Percentiles rank a stretch among this genome's conserved stretches.
phyloP scores from a whole-genome alignment of 805 yeast species.

The Suhomyces tanzawaensis region DNA sequence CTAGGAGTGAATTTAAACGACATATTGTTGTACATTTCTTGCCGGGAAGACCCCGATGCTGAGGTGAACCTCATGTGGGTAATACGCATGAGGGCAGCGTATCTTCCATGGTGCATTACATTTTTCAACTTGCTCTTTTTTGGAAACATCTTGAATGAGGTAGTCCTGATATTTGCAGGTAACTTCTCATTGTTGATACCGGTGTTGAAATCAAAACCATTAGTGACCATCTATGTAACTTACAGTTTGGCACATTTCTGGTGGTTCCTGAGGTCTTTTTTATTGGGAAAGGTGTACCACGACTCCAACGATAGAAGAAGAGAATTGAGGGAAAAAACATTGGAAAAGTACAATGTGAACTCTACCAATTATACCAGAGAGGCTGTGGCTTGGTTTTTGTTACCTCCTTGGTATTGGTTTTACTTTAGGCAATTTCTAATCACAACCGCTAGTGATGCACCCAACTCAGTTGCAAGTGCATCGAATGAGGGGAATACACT shows the following conservation, averaged over 20 bases:
- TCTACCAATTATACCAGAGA: constrained; percentile 13
- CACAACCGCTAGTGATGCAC: too few species aligned
- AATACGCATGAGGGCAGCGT: constrained; percentile 39
- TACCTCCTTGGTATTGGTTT: constrained; percentile 38
- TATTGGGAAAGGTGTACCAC: constrained; percentile 12
- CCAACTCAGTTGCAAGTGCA: too few species aligned
- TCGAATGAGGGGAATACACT: too few species aligned
- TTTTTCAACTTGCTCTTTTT: constrained; percentile 7
- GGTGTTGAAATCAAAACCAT: constrained; percentile 2
- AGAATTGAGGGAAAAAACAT: constrained; percentile 11
- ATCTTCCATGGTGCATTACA: constrained; percentile 33
- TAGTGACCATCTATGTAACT: constrained; percentile 10
- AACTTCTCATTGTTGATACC: not conserved
- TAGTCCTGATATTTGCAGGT: constrained; percentile 5
- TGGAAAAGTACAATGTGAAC: constrained; percentile 9
- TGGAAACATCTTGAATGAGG: constrained; percentile 4
- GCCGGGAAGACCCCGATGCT: constrained; percentile 44
- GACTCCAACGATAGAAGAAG: constrained; percentile 18
- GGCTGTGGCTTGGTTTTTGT: constrained; percentile 12
- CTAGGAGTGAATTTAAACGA: constrained; percentile 40
- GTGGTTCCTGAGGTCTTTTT: constrained; percentile 29
- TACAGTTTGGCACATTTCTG: constrained; percentile 27
- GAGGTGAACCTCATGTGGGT: constrained; percentile 41
- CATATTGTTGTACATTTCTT: constrained; percentile 44
- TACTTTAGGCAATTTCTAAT: too few species aligned